Conservation (phyloP, 2,329 filamentous ascomycete genomes). For the Myotisia sp. region DNA sequence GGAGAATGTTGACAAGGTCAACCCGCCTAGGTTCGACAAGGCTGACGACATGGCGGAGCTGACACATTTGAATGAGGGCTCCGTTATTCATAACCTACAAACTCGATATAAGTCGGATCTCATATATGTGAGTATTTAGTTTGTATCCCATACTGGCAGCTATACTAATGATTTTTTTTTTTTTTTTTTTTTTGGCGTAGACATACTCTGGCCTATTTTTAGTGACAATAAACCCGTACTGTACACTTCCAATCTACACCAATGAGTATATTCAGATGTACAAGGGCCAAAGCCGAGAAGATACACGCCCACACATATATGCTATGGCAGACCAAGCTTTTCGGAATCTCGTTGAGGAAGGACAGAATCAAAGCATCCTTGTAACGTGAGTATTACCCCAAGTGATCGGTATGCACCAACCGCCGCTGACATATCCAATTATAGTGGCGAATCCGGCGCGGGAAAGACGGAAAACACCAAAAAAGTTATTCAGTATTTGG, state of each 20-base stretch:
- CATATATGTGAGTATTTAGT: constrained; percentile 53
- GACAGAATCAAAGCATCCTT: constrained; percentile 89
- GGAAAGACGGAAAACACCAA: constrained; percentile 99
- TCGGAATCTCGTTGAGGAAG: constrained; percentile 86
- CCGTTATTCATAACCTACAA: constrained; percentile 91
- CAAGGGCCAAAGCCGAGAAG: constrained; percentile 75
- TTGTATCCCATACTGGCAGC: too few species aligned
- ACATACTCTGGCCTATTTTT: constrained; percentile 96
- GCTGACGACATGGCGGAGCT: constrained; percentile 98
- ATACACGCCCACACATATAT: constrained; percentile 93
- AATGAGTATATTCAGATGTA: constrained; percentile 99
- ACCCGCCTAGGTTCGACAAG: constrained; percentile 98
- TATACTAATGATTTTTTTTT: too few species aligned
- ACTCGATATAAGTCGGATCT: constrained; percentile 90
- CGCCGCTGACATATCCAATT: constrained; percentile 8
- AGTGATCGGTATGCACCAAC: too few species aligned
- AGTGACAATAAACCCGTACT: constrained; percentile 95
- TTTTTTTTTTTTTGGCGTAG: constrained; percentile 32
- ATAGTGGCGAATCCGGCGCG: constrained; percentile 77
- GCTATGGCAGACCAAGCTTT: constrained; percentile 96
- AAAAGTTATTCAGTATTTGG: constrained; percentile 97
- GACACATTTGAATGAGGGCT: constrained; percentile 93
- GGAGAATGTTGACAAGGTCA: constrained; percentile 94
- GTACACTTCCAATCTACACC: constrained; percentile 82
- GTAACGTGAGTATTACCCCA: constrained; percentile 49